phyloP scores from a whole-genome alignment of 2,329 filamentous ascomycete species.

The Sclerotiophoma versabilis region DNA sequence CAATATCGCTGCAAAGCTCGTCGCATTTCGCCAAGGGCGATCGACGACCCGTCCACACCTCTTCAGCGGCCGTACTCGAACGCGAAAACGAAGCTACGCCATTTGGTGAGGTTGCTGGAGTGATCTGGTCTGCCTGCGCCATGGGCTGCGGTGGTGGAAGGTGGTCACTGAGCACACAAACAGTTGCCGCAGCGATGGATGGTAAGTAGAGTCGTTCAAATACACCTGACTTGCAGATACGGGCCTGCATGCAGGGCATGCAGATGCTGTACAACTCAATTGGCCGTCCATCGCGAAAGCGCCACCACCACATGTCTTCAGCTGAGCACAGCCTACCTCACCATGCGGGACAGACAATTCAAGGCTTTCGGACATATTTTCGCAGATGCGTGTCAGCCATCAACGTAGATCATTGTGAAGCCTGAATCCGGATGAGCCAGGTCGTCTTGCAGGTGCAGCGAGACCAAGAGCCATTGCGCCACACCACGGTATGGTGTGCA shows the following conservation, averaged over 20 bases:
- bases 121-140: slow-evolving; percentile 15
- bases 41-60: not conserved
- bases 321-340: slow-evolving; percentile 1
- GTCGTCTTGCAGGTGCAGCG: no score
- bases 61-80: slow-evolving; percentile 14
- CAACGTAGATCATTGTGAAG: not conserved
- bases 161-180: slow-evolving; percentile 7
- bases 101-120: slow-evolving; percentile 16
- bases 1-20: slow-evolving; percentile 24
- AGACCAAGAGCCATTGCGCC: no score
- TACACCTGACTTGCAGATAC: slow-evolving; percentile 13
- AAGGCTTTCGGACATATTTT: not conserved
- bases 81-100: slow-evolving; percentile 16
- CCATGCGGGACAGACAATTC: no score
- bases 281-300: slow-evolving; percentile 7
- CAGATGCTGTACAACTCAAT: slow-evolving; percentile 12
- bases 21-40: slow-evolving; percentile 18
- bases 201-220: slow-evolving; percentile 10
- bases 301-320: slow-evolving; percentile 1
- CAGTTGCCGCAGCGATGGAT: slow-evolving; percentile 15
- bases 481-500: no score
- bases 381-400: no score
- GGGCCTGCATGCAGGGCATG: slow-evolving; percentile 8
- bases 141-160: slow-evolving; percentile 12
- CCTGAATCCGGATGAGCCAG: no score